Evolutionary conservation across 73 alveolate species (phyloP), one percentile per base, ranked within the genome.

Genomic region (Paraurostyla sp.): DNA sequence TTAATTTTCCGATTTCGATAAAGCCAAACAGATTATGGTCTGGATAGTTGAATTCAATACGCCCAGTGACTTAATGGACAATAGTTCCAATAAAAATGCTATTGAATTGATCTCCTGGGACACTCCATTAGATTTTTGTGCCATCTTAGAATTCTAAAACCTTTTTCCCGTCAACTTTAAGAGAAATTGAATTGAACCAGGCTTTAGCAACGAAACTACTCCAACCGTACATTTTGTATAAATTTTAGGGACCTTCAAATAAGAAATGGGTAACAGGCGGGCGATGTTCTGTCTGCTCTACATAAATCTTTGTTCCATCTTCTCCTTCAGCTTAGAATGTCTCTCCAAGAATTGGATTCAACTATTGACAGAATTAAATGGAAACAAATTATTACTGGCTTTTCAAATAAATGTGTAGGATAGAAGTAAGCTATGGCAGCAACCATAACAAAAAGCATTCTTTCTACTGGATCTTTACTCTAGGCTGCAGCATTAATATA

Each of bases 281-380:
- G 50, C 96, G 97, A 65, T 98, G 99, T 71, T 97, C 89, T 20
- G 99, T 96, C 83, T 98, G 97, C 84, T 98, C 99, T 23, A 96
- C 94, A 93, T 95, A 98, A 49, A 95, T 98, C 84, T 91, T 83
- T 11, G 99, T 92, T 30, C 99, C 99, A 91, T 98, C 99, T 75
- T 95, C 97, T 92, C 95, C 92, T 50, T 65, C 92, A 89, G 98
- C 98, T 87, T 93, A 90, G 80, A 92, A 94, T 7, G 99, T 98
- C 84, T 98, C 99, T 48, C 99, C 99, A 80, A 97, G 80, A 16
- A 98, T 93, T 33, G 99, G 99, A 86, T 97, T 97, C 76, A 97
- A 36, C 78, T 60, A 60, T 60, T 27, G n/a, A n/a, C n/a, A 60
- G 78, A 25, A 27, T 60, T 18, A 4, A 16, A 3, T 7, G 22